Percentiles rank a stretch among this genome's conserved stretches.
These are phyloP conservation scores for Porphyridium purpureum DNA, from an alignment of 23 red algal genomes.

Conservation along the genomic window DNA sequence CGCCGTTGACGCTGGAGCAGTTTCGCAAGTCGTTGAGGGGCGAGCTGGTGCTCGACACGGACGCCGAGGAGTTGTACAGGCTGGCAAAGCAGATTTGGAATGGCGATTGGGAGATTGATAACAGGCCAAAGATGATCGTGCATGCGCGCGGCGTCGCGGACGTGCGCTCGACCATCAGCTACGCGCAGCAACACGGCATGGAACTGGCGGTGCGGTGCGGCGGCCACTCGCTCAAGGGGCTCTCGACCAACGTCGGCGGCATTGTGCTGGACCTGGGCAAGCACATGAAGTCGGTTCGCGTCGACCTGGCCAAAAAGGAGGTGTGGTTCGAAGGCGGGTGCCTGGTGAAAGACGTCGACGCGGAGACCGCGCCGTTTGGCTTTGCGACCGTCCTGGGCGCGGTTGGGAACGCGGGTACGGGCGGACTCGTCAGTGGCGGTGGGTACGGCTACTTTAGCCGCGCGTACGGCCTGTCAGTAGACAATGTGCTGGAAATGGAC, in stretches of 20 bases:
- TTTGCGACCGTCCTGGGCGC: not conserved
- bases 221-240: not conserved
- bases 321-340: not conserved
- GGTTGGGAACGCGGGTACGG: not conserved
- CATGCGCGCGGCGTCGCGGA: not conserved
- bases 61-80: too few relatives aligned
- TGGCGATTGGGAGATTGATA: not conserved
- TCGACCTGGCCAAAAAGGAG: not conserved
- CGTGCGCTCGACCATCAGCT: not conserved
- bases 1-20: too few relatives aligned
- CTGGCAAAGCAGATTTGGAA: too few relatives aligned
- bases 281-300: not conserved
- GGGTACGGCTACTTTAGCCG: not conserved
- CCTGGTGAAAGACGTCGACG: not conserved
- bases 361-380: not conserved
- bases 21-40: too few relatives aligned
- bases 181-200: not conserved
- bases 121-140: not conserved
- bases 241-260: not conserved
- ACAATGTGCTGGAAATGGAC: not conserved
- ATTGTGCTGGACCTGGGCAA: not conserved
- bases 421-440: not conserved
- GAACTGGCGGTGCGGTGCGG: not conserved
- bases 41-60: too few relatives aligned
- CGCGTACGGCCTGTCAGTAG: not conserved